Conservation (phyloP, 345 rosid species). For the Raphanus sativus region DNA sequence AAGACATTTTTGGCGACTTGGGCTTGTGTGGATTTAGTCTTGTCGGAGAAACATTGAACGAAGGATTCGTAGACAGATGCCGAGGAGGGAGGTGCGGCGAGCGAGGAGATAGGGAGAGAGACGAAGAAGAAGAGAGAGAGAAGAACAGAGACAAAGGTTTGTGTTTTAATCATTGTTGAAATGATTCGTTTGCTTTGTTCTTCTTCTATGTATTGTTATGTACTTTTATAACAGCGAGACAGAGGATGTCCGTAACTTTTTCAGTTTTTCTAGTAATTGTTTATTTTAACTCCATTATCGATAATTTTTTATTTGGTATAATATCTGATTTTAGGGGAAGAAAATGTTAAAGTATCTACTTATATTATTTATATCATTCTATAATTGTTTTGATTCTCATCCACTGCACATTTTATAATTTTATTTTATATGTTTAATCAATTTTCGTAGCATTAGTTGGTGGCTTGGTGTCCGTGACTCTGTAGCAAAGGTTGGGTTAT, state of each 20-base stretch:
- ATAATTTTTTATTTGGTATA: background rate
- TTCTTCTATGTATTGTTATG: background rate
- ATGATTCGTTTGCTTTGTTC: background rate
- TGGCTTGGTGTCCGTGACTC: slow-evolving; percentile 3
- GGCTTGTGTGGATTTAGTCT: slow-evolving; percentile 27
- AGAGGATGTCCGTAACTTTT: background rate
- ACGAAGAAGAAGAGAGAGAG: background rate
- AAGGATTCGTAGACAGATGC: slow-evolving; percentile 39
- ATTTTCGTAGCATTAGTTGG: slow-evolving; percentile 1
- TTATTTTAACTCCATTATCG: background rate
- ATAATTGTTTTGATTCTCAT: background rate
- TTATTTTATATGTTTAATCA: background rate
- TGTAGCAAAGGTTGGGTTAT: background rate
- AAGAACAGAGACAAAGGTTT: background rate
- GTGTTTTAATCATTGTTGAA: slow-evolving; percentile 18
- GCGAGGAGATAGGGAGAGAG: slow-evolving; percentile 10
- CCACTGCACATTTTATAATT: background rate
- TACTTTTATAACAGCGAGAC: slow-evolving; percentile 11
- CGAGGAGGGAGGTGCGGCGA: slow-evolving; percentile 17
- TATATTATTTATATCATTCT: background rate
- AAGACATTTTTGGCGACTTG: slow-evolving; percentile 27
- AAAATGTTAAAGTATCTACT: background rate
- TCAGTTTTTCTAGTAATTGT: background rate
- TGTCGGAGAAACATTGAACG: slow-evolving; percentile 43
- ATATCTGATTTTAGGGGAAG: background rate